Conservation (phyloP, 768 basidiomycete genomes). For the Suillus luteus region DNA sequence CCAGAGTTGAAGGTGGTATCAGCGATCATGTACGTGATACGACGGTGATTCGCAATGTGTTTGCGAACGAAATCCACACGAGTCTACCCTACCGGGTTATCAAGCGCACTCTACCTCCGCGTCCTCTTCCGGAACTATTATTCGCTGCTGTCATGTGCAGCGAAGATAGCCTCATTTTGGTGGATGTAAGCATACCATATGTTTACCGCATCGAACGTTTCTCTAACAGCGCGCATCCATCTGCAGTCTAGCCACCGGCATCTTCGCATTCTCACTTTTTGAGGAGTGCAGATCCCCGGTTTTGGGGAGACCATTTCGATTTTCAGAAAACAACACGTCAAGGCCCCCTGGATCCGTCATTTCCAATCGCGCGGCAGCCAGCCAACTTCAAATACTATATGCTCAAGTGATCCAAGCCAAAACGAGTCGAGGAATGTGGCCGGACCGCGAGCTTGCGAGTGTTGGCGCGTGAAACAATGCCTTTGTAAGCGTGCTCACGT, state of each 20-base stretch:
- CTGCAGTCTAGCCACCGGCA: constrained; percentile 24
- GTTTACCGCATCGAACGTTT: neutral
- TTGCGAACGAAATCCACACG: constrained; percentile 44
- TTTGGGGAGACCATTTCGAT: neutral
- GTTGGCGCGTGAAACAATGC: no score
- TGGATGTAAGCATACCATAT: constrained; percentile 38
- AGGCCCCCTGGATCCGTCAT: neutral
- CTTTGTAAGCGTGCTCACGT: no score
- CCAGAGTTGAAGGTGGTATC: constrained; percentile 15
- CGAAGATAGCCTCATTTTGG: constrained; percentile 56
- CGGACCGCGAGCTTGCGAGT: no score
- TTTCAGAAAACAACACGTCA: neutral
- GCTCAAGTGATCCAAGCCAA: neutral
- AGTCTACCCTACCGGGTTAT: constrained; percentile 48
- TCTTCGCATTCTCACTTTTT: constrained; percentile 35
- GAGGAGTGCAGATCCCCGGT: neutral
- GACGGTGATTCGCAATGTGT: constrained; percentile 37
- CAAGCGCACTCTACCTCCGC: constrained; percentile 23
- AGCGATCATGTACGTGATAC: constrained; percentile 30
- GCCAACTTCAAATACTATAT: neutral
- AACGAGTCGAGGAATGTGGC: neutral
- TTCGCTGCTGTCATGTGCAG: constrained; percentile 49
- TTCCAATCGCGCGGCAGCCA: neutral
- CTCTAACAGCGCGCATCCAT: neutral
- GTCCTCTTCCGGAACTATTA: constrained; percentile 10